Evolutionary conservation across 306 rosid genomes (phyloP), one percentile per base, ranked within the genome.

Genomic region (Pueraria montana): DNA sequence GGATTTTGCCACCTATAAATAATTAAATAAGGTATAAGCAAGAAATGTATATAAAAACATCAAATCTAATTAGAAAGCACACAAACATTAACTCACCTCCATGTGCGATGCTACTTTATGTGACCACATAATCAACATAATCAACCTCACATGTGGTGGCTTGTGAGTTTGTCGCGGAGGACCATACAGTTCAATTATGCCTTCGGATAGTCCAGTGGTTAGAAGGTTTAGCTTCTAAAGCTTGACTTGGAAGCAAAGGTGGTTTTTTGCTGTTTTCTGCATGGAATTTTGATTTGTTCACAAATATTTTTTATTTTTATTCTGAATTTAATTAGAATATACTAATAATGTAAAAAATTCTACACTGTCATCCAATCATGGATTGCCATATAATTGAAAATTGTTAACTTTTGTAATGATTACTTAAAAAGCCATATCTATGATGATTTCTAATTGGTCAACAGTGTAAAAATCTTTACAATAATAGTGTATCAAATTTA

Each of bases 161-260:
- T 84, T 96, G 97, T 87, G 94, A 96, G 87, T 94, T 96, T 87
- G 99, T 92, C 43, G 80, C 86, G 0, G 94, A 90, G 82, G 92
- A 96, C 86, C 98, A 85, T 86, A 86, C 89, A 2, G 96, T 96
- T 73, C 99, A 96, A 65, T 90, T 94, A 79, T 94, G 92, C 86
- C 92, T 96, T 72, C 89, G 98, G 53, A 89, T 96, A 80, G 96
- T 96, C 83, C 97, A 96, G 85, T 96, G 98, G 98, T 86, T 96
- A 55, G 99, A 96, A 89, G 89, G 87, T 82, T 86, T 96, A 85
- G 93, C 99, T 83, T 94, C 99, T 69, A 94, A 96, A 82, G 91
- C 98, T 96, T 73, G 97, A 94, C 79, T 85, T 91, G 90, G 98
- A 93, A 87, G 89, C 89, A 69, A 91, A 96, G 98, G 99, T 96